Evolutionary conservation across 495 filamentous ascomycete genomes (phyloP), one percentile per base, ranked within the genome.

Genomic region (Penicillium lagena): DNA sequence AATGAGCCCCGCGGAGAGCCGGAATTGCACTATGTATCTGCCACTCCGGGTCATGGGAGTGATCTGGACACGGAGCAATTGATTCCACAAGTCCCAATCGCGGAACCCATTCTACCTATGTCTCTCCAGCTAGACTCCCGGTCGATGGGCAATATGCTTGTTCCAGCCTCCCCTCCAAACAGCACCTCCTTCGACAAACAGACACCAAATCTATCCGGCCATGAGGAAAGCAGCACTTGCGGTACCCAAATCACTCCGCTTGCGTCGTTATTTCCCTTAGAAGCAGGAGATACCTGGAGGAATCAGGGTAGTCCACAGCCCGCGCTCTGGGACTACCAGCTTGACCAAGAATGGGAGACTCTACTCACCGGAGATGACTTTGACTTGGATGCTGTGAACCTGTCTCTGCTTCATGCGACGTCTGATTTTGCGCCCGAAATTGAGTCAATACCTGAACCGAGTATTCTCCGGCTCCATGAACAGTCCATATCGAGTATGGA

Each of bases 321-420:
- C 7, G 13, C 35, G 0, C 13, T 46, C 1, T 46, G 43, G 48
- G 43, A 46, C 12, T 35, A 30, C 12, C 34, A 8, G 14, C 28
- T 41, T 1, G 48, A 46, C 22, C 34, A 35, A 2, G 47, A 45
- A 1, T 42, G 38, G 43, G 48, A 46, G n/a, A 32, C 43, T 2
- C 35, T 51, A 5, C 43, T 51, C 14, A 43, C 48, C 4, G 48
- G 48, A 9, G 22, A 22, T 22, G 22, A 22, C 22, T 22, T 22
- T 22, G 22, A 22, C 22, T 22, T 22, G 22, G 22, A 22, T 22
- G 22, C 22, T 22, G 22, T 22, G 22, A 22, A 22, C 4, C 4
- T 46, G 7, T 46, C 48, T 8, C 29, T 51, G 1, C 39, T 51
- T 2, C 43, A 27, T 41, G 48, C 48, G 7, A 46, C 47, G n/a